Percentiles rank a stretch among this genome's conserved stretches.
These are phyloP conservation scores for Pseudogymnoascus sp. DNA, from an alignment of 2,329 filamentous ascomycete species.

Conservation along the genomic window DNA sequence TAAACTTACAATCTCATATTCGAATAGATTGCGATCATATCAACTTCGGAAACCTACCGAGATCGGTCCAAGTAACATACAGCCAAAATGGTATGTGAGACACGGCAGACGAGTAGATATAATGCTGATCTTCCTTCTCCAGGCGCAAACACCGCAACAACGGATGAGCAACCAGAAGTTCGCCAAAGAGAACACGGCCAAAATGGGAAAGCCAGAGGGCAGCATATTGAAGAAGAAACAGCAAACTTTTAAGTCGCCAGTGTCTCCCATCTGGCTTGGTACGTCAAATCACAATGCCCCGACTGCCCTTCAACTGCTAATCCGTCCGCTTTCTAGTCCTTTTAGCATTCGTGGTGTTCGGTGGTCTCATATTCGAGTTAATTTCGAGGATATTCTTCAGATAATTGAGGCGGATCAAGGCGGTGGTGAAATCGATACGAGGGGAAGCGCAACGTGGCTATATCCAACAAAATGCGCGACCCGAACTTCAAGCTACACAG, in stretches of 20 bases:
- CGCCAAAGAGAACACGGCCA: slow-evolving; percentile 61
- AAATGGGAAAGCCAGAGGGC: slow-evolving; percentile 65
- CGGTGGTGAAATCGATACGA: slow-evolving; percentile 2
- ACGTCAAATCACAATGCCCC: slow-evolving; percentile 24
- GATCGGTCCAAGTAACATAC: background rate
- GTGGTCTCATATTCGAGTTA: slow-evolving; percentile 32
- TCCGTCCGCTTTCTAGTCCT: slow-evolving; percentile 16
- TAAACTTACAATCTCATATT: background rate
- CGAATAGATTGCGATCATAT: background rate
- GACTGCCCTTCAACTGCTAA: slow-evolving; percentile 9
- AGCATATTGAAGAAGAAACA: slow-evolving; percentile 58
- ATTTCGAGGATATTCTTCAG: slow-evolving; percentile 28
- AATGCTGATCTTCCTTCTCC: slow-evolving; percentile 9
- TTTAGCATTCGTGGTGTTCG: slow-evolving; percentile 28
- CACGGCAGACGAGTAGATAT: background rate
- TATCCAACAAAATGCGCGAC: slow-evolving; percentile 5
- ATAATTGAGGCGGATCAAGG: slow-evolving; percentile 13
- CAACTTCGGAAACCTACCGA: slow-evolving; percentile 1
- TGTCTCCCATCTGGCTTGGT: slow-evolving; percentile 59
- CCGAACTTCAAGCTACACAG: background rate
- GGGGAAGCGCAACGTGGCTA: slow-evolving; percentile 6
- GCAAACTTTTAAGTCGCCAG: slow-evolving; percentile 40
- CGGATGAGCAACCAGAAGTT: slow-evolving; percentile 74
- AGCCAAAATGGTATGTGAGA: slow-evolving; percentile 18
- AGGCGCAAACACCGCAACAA: slow-evolving; percentile 82